Percentiles rank a stretch among this genome's conserved stretches.
These are phyloP conservation scores for Eucalyptus erythrocorys DNA, from an alignment of 345 rosid species.

Conservation along the genomic window DNA sequence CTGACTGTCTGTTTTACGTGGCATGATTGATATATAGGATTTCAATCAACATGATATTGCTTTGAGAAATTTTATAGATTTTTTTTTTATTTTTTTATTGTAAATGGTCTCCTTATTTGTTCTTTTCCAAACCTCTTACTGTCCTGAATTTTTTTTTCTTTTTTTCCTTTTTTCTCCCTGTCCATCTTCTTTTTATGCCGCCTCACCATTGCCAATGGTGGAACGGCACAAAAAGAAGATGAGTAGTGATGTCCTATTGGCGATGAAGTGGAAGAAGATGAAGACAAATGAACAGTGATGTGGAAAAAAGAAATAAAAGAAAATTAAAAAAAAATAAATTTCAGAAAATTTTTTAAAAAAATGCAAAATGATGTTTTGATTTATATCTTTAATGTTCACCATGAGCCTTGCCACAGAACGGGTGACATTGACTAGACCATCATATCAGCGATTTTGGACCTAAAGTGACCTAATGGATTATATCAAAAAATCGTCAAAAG, in stretches of 20 bases:
- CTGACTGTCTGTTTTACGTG: rapidly evolving
- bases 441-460: not conserved
- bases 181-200: not conserved
- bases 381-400: not conserved
- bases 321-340: not conserved
- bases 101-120: not conserved
- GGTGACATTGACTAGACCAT: rapidly evolving
- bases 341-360: rapidly evolving
- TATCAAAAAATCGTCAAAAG: rapidly evolving
- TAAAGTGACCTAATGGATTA: not conserved
- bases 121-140: not conserved
- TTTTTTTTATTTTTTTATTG: not conserved
- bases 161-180: rapidly evolving
- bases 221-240: not conserved
- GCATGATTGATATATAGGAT: rapidly evolving
- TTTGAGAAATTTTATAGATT: not conserved
- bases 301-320: not conserved
- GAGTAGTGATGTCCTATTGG: not conserved
- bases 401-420: not conserved
- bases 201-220: not conserved
- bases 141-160: not conserved
- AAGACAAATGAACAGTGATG: not conserved
- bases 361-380: not conserved
- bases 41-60: rapidly evolving
- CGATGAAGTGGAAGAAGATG: not conserved